phyloP scores from a whole-genome alignment of 2,329 filamentous ascomycete genomes.

The Alternaria angustiovoidea region DNA sequence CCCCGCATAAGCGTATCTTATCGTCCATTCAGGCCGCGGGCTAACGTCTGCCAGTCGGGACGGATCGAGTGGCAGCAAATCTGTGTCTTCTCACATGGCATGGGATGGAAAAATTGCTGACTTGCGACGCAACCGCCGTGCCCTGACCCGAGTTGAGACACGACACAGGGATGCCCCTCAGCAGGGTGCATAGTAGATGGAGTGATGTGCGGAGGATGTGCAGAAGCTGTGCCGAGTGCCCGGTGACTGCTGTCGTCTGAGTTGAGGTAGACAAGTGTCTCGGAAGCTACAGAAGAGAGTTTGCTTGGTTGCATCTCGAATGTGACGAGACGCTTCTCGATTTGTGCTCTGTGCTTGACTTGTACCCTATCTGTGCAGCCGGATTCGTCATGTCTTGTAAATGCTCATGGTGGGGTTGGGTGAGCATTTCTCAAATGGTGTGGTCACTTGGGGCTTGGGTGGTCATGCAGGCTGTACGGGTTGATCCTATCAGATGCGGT shows the following conservation, averaged over 20 bases:
- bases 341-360: slow-evolving; percentile 1
- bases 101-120: slow-evolving; percentile 16
- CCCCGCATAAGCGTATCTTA: slow-evolving; percentile 40
- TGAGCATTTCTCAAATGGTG: slow-evolving; percentile 28
- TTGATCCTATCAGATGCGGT: slow-evolving; percentile 31
- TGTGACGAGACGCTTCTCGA: slow-evolving; percentile 6
- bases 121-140: slow-evolving; percentile 40
- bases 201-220: slow-evolving; percentile 20
- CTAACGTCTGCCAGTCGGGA: slow-evolving; percentile 40
- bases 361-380: not conserved
- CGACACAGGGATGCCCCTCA: slow-evolving; percentile 11
- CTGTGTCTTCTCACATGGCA: slow-evolving; percentile 13
- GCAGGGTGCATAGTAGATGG: not conserved
- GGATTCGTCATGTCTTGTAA: slow-evolving; percentile 40
- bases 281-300: slow-evolving; percentile 6
- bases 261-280: slow-evolving; percentile 9
- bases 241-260: slow-evolving; percentile 11
- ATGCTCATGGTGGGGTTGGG: slow-evolving; percentile 22
- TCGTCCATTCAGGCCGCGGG: slow-evolving; percentile 36
- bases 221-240: slow-evolving; percentile 4
- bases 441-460: slow-evolving; percentile 14
- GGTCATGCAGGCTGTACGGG: slow-evolving; percentile 9
- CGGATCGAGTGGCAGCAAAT: slow-evolving; percentile 39
- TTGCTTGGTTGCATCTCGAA: slow-evolving; percentile 4
- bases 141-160: slow-evolving; percentile 16